A percentile compares a stretch with the other conserved stretches of the same genome.
phyloP scores from a whole-genome alignment of 495 filamentous ascomycete species.

The Xanthoparmelia taractica region DNA sequence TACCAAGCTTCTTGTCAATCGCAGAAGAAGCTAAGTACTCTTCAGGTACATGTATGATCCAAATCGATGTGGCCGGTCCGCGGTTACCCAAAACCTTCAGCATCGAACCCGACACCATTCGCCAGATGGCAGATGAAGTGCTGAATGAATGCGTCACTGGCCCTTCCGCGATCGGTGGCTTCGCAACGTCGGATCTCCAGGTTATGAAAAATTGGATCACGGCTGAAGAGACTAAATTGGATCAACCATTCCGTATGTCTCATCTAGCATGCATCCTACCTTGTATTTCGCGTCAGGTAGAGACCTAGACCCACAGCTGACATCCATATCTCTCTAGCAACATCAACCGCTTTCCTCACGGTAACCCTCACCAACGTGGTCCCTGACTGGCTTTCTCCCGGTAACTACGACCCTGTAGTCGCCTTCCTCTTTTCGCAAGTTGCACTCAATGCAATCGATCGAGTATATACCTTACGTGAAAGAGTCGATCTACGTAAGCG shows the following conservation, averaged over 20 bases:
- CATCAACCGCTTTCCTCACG: slow-evolving; percentile 1
- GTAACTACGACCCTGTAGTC: slow-evolving; percentile 1
- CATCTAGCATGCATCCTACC: background rate
- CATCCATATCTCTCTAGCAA: background rate
- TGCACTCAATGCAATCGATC: background rate
- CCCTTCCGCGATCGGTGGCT: background rate
- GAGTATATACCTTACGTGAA: background rate
- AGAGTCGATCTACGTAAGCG: slow-evolving; percentile 1
- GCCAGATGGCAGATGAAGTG: background rate
- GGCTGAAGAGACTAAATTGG: background rate
- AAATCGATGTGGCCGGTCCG: slow-evolving; percentile 3
- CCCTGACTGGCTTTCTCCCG: slow-evolving; percentile 11
- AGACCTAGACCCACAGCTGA: background rate
- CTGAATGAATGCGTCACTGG: background rate
- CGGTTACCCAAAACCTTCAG: background rate
- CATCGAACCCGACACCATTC: slow-evolving; percentile 1
- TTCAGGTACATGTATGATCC: slow-evolving; percentile 5
- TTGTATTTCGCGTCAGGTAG: background rate
- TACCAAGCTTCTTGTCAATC: background rate
- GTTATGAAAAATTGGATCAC: slow-evolving; percentile 2
- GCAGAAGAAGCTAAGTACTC: background rate
- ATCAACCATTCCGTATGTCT: slow-evolving; percentile 1
- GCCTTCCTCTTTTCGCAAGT: background rate
- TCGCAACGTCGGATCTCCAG: slow-evolving; percentile 5
- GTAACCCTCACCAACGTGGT: background rate